Evolutionary conservation across 208 protist species (phyloP).

Genomic region (Crithidia mellificae): DNA sequence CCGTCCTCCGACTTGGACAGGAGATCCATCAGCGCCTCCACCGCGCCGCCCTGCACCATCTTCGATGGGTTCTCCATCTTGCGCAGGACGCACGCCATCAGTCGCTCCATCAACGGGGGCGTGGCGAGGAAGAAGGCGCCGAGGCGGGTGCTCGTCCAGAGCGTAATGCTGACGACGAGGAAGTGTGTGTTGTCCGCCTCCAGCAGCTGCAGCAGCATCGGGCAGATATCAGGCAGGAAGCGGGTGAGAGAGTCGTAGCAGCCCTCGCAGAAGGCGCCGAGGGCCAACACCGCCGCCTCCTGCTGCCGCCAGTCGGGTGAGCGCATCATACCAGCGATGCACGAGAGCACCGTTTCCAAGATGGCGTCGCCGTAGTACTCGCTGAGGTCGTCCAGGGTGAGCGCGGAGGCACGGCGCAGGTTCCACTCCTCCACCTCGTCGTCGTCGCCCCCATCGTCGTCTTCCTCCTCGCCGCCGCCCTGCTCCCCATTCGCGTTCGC

Average conservation of each 20-base stretch:
- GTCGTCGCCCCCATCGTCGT: slow-evolving; percentile 82
- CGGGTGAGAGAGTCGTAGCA: slow-evolving; percentile 80
- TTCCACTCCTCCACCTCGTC: slow-evolving; percentile 92
- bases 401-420: slow-evolving; percentile 87
- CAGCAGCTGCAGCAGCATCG: slow-evolving; percentile 77
- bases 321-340: slow-evolving; percentile 82
- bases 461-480: slow-evolving; percentile 57
- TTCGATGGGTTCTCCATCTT: slow-evolving; percentile 89
- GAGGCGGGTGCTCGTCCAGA: slow-evolving; percentile 88
- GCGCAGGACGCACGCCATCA: slow-evolving; percentile 51
- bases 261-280: slow-evolving; percentile 92
- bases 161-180: slow-evolving; percentile 88
- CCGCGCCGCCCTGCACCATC: slow-evolving; percentile 74
- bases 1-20: slow-evolving; percentile 52
- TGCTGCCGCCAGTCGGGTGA: slow-evolving; percentile 71
- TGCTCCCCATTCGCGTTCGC: slow-evolving; percentile 44
- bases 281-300: slow-evolving; percentile 91
- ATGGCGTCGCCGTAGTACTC: slow-evolving; percentile 83
- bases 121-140: slow-evolving; percentile 57
- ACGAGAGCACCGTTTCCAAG: slow-evolving; percentile 71
- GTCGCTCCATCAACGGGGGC: slow-evolving; percentile 29
- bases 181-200: slow-evolving; percentile 71
- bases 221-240: slow-evolving; percentile 78
- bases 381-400: slow-evolving; percentile 86
- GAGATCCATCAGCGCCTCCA: slow-evolving; percentile 61